Base-by-base conservation (phyloP, 192 early-diverging fungal genomes). In the Coemansia sp. region DNA sequence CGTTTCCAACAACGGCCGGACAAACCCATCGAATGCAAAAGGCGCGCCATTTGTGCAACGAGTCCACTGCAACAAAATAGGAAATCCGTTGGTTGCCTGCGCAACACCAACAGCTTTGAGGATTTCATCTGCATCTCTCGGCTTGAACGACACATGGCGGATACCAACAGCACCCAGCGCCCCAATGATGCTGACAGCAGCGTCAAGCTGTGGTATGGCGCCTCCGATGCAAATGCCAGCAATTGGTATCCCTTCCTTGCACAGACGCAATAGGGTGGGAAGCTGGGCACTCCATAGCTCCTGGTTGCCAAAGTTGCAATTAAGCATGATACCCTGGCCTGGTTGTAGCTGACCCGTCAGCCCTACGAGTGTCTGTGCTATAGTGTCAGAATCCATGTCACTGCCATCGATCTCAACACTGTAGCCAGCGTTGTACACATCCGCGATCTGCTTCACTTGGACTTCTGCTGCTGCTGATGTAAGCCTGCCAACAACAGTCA, bases 401-500 rank as follows among this genome's bases (percentile, higher is more conserved):
- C 96, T 93, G 42, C 92, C 94, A 55, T 91, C 94, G 23, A 96
- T 75, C 73, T 98, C 96, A 18, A 90, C 83, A 65, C 94, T 90
- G 72, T 92, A 98, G 0, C 96, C 96, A 40, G 95, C 89, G 45
- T 93, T 94, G 84, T 90, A 89, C 33, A 92, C 81, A 26, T 94
- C 93, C 9, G 90, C 85, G 13, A 95, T 91, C 75, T 95, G 91
- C 26, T 83, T 48, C 43, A 86, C 95, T 95, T 40, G 94, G 91
- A 68, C 95, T 98, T 72, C 83, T 84, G 65, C 96, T 18, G 90
- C 87, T 30, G 94, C 95, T 7, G 89, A 89, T 7, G 93, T 93
- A 0, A 91, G 93, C 94, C 94, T 96, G 33, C 96, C 96, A 23
- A 92, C 91, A 42, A 95, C 93, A 93, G 93, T 95, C 39, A 98